These are phyloP conservation scores for Leccinum pachyderme DNA, from an alignment of 1,284 basidiomycete genomes.

Conservation along the genomic window DNA sequence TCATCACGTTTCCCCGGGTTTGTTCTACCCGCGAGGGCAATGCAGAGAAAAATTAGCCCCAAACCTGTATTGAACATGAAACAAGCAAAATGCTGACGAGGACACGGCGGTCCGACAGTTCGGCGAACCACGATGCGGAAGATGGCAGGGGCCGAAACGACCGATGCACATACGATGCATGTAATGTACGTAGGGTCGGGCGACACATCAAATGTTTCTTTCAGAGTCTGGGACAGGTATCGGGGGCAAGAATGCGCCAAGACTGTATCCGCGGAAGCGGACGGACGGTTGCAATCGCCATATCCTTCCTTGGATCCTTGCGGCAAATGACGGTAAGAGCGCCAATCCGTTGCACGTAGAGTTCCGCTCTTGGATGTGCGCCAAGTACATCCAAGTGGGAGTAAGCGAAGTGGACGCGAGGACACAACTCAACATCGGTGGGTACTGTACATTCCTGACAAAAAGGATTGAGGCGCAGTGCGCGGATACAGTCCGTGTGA, in stretches of 20 bases:
- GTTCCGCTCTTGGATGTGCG: not conserved
- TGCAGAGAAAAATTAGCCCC: not conserved
- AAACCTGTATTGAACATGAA: conserved; percentile 11
- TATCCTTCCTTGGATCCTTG: not conserved
- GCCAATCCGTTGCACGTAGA: conserved; percentile 13
- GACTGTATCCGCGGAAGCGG: conserved; percentile 5
- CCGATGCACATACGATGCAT: conserved; percentile 6
- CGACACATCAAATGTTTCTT: not conserved
- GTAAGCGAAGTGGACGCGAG: not conserved
- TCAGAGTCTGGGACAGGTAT: conserved; percentile 14
- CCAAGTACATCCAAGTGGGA: not conserved
- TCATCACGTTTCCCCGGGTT: not conserved
- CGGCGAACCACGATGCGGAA: not conserved
- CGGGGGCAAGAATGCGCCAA: conserved; percentile 1
- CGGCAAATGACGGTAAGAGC: conserved; percentile 4
- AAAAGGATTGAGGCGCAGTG: not conserved
- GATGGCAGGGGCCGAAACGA: not conserved
- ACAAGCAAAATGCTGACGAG: conserved; percentile 8
- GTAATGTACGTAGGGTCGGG: not conserved
- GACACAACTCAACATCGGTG: not conserved
- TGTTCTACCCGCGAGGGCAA: not conserved
- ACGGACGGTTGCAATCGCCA: conserved; percentile 1
- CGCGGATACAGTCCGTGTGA: conserved; percentile 11
- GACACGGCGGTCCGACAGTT: not conserved
- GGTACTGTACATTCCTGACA: not conserved